Evolutionary conservation across 2,329 filamentous ascomycete genomes (phyloP).

Genomic region (Juglanconis oblonga): DNA sequence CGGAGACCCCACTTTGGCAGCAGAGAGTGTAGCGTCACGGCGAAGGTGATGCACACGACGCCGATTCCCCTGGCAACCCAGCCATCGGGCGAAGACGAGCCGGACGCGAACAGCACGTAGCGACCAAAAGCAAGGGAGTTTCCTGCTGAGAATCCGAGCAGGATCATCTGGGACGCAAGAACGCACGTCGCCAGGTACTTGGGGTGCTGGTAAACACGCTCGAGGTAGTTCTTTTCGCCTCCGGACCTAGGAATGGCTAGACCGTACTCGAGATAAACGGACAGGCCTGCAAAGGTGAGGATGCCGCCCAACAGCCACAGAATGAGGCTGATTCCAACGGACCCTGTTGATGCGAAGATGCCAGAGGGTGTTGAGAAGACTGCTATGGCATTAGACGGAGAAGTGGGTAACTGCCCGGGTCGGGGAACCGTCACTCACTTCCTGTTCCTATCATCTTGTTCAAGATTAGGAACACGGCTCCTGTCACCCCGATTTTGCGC

Average conservation of each 20-base stretch:
- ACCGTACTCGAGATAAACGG: conserved; percentile 63
- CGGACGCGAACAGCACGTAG: conserved; percentile 55
- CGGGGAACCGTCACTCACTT: conserved; percentile 35
- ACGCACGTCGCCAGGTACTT: conserved; percentile 58
- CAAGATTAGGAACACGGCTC: conserved; percentile 52
- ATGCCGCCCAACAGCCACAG: conserved; percentile 40
- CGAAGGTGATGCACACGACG: conserved; percentile 52
- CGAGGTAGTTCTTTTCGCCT: conserved; percentile 66
- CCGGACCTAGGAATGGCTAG: conserved; percentile 60
- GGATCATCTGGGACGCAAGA: conserved; percentile 58
- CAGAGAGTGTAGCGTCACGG: conserved; percentile 48
- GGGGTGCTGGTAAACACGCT: conserved; percentile 58
- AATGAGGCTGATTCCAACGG: conserved; percentile 44
- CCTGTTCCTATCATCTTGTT: conserved; percentile 60
- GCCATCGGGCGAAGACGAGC: conserved; percentile 43
- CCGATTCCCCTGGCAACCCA: conserved; percentile 58
- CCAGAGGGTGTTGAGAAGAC: conserved; percentile 53
- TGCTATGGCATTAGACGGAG: neutral
- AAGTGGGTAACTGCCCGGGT: neutral
- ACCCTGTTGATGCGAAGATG: conserved; percentile 50
- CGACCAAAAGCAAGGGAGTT: conserved; percentile 58
- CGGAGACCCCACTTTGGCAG: conserved; percentile 57
- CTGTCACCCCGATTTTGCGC: conserved; percentile 50
- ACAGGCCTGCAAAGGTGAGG: conserved; percentile 56
- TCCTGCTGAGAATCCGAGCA: conserved; percentile 58